Conservation (phyloP, 2,329 filamentous ascomycete species). For the Raffaelea ambrosiae region DNA sequence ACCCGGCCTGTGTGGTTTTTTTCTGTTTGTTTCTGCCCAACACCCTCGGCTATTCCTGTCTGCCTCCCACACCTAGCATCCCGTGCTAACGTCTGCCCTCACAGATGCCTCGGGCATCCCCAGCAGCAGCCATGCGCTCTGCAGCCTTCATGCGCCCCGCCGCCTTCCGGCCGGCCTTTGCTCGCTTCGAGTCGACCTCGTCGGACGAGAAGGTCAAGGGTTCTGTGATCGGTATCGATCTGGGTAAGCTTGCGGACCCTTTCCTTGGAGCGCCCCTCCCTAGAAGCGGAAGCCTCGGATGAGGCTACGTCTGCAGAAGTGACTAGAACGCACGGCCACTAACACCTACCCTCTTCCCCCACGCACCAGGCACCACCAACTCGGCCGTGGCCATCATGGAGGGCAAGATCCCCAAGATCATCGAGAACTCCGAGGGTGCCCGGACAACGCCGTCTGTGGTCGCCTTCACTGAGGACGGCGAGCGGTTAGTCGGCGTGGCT, state of each 20-base stretch:
- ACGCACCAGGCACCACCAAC: conserved; percentile 86
- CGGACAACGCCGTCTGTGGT: conserved; percentile 91
- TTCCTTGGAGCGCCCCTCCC: no score
- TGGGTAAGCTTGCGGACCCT: conserved; percentile 51
- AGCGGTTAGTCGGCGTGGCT: conserved; percentile 92
- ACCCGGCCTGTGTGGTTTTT: conserved; percentile 6
- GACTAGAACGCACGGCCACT: no score
- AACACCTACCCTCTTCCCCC: neutral
- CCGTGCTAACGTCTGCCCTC: neutral
- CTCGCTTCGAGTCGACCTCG: conserved; percentile 64
- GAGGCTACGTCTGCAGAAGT: no score
- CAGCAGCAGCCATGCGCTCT: conserved; percentile 57
- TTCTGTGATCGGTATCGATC: conserved; percentile 94
- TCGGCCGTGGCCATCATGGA: conserved; percentile 97
- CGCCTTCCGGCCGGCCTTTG: conserved; percentile 64
- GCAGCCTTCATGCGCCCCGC: conserved; percentile 55
- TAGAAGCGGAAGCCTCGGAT: no score
- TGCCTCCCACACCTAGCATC: no score
- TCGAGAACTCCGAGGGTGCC: conserved; percentile 93
- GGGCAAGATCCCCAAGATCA: conserved; percentile 90
- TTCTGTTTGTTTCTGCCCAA: conserved; percentile 10
- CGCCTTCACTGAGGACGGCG: conserved; percentile 89
- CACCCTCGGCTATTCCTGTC: no score
- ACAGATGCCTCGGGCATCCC: conserved; percentile 68
- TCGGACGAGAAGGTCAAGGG: conserved; percentile 80